phyloP scores from a whole-genome alignment of 768 basidiomycete species.

The Boletus reticulatus region DNA sequence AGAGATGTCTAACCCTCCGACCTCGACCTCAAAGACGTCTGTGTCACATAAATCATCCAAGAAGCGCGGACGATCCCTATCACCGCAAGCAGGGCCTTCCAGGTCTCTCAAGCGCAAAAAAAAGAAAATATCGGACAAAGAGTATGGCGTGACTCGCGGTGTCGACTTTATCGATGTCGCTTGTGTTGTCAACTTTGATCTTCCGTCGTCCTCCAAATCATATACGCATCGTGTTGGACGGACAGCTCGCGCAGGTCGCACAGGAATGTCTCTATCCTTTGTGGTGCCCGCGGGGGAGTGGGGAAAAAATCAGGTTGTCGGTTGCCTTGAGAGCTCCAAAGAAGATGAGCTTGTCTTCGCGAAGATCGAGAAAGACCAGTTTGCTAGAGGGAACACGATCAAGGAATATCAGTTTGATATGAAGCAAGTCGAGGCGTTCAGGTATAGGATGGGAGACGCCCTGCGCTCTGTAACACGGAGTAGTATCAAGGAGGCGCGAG shows the following conservation, averaged over 20 bases:
- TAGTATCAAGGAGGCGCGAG: slow-evolving; percentile 83
- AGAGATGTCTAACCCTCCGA: slow-evolving; percentile 47
- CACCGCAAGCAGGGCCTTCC: slow-evolving; percentile 36
- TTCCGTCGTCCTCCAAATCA: slow-evolving; percentile 81
- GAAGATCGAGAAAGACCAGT: slow-evolving; percentile 76
- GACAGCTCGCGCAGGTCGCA: slow-evolving; percentile 92
- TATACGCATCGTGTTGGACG: slow-evolving; percentile 97
- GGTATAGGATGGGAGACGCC: slow-evolving; percentile 98
- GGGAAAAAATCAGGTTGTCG: slow-evolving; percentile 75
- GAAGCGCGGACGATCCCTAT: slow-evolving; percentile 59
- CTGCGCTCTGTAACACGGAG: slow-evolving; percentile 83
- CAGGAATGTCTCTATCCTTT: slow-evolving; percentile 89
- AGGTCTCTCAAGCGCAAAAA: slow-evolving; percentile 55
- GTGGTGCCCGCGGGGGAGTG: slow-evolving; percentile 68
- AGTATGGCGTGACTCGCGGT: slow-evolving; percentile 94
- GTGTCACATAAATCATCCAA: slow-evolving; percentile 19
- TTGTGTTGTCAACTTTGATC: slow-evolving; percentile 97
- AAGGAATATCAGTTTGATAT: slow-evolving; percentile 94
- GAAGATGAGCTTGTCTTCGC: slow-evolving; percentile 64
- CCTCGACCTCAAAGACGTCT: slow-evolving; percentile 13
- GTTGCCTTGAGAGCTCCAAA: slow-evolving; percentile 63
- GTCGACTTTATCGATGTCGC: slow-evolving; percentile 97
- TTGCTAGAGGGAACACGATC: slow-evolving; percentile 49
- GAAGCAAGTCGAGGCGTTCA: slow-evolving; percentile 95
- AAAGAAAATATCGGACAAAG: slow-evolving; percentile 54